Percentiles rank a stretch among this genome's conserved stretches.
Evolutionary conservation across 139 green algal genomes (phyloP).

Genomic region (Edaphochlamys debaryana): DNA sequence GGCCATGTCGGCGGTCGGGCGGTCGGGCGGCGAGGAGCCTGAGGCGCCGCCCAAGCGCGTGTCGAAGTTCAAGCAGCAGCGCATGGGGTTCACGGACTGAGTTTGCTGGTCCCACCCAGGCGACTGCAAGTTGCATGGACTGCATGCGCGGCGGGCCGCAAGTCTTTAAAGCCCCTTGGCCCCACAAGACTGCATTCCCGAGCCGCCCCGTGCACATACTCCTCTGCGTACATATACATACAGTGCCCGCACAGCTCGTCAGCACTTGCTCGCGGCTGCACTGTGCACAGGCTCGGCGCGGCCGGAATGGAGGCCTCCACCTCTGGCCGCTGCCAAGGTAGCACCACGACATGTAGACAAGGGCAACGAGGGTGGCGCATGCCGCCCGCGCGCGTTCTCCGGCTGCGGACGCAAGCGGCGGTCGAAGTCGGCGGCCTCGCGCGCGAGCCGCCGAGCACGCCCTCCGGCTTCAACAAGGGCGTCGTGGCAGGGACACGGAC

Average conservation of each 20-base stretch:
- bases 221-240: too few relatives aligned
- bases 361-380: not conserved
- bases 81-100: too few relatives aligned
- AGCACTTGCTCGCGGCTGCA: too few relatives aligned
- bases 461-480: not conserved
- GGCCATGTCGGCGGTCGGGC: not conserved
- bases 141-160: too few relatives aligned
- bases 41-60: slow-evolving; percentile 2
- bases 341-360: not conserved
- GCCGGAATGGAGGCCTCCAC: too few relatives aligned
- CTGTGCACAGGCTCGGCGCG: too few relatives aligned
- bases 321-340: slow-evolving; percentile 27
- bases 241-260: too few relatives aligned
- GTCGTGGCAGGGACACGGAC: slow-evolving; percentile 54
- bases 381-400: slow-evolving; percentile 2
- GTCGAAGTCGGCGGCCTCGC: slow-evolving; percentile 15
- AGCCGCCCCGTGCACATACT: too few relatives aligned
- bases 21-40: not conserved
- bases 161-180: too few relatives aligned
- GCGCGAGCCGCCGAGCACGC: not conserved
- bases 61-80: slow-evolving; percentile 51
- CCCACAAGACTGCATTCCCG: too few relatives aligned
- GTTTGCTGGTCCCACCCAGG: too few relatives aligned
- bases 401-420: not conserved
- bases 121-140: too few relatives aligned